Evolutionary conservation across 805 yeast genomes (phyloP).

Genomic region (Starmerella kuoi): DNA sequence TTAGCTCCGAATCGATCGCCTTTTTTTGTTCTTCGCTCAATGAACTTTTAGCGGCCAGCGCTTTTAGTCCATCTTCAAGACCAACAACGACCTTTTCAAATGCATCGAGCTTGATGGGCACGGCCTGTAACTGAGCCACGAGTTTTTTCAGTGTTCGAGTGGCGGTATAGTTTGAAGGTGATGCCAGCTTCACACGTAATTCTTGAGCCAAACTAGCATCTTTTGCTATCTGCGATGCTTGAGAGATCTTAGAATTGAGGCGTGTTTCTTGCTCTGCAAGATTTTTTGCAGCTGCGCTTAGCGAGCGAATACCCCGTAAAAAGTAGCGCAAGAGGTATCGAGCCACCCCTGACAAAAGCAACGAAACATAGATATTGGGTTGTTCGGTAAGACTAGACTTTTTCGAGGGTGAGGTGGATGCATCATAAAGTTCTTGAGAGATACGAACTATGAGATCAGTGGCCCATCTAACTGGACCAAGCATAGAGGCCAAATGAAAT

Average conservation of each 20-base stretch:
- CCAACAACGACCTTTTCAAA: conserved; percentile 19
- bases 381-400: neutral
- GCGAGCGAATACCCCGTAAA: conserved; percentile 31
- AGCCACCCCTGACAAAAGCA: conserved; percentile 30
- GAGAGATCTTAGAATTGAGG: conserved; percentile 17
- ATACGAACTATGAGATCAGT: conserved; percentile 62
- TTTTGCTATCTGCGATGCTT: conserved; percentile 25
- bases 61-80: conserved; percentile 18
- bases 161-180: conserved; percentile 12
- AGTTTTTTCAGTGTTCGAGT: conserved; percentile 17
- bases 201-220: conserved; percentile 22
- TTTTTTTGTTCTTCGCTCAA: conserved; percentile 10
- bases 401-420: conserved; percentile 15
- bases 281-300: conserved; percentile 16
- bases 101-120: conserved; percentile 19
- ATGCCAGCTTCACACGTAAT: conserved; percentile 13
- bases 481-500: conserved; percentile 25
- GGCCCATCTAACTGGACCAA: conserved; percentile 82
- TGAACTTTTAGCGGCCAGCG: conserved; percentile 16
- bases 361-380: conserved; percentile 24
- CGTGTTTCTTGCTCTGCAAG: conserved; percentile 15
- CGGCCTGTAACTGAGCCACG: conserved; percentile 12
- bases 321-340: conserved; percentile 29
- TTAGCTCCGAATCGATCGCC: conserved; percentile 22
- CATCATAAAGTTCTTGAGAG: conserved; percentile 48